Base-by-base conservation (phyloP, 2,329 filamentous ascomycete species). In the Diaporthe amygdali region DNA sequence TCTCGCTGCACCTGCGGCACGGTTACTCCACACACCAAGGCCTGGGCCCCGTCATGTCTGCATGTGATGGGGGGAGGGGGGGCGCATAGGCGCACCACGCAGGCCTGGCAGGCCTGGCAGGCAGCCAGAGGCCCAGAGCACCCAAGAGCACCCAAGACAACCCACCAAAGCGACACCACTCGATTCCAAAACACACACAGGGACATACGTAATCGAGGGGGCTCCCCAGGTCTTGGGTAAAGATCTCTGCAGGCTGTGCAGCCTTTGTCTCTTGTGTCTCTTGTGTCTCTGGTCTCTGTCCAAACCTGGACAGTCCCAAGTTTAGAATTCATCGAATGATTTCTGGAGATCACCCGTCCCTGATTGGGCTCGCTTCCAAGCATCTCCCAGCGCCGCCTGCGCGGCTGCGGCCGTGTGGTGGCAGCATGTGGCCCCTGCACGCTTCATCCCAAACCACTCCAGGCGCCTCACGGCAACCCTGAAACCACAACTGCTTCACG, bases 401-500 rank as follows among this genome's bases (percentile, higher is more conserved):
- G 59, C 39, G 71, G 54, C 61, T 47, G 71, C 71, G 47, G 46
- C 49, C 68, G 68, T 49, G 25, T 20, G 59, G 68, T 52, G 49
- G 64, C 63, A 71, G 54, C 30, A 39, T 64, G 56, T 61, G 64
- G 66, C 51, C 71, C 71, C 71, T 68, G 71, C 64, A 71, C 71
- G 71, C 71, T 66, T 71, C 71, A 73, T 69, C 69, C 70, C 63
- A 63, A 49, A 56, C 51, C 49, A 44, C 51, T 20, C 30, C 51
- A 49, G 30, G 66, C 66, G 66, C 51, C 66, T 56, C 66, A 47
- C 52, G 49, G 41, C 66, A 68, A 49, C 44, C 7, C 71, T 73
- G 71, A 73, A 73, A 73, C 71, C 41, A 5, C 46, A 41, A 41
- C 44, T 73, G 71, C 71, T 44, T 71, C 71, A 73, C 69, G 20